Percentiles rank a stretch among this genome's conserved stretches.
Evolutionary conservation across 129 eudicot species (phyloP).

Genomic region (Flaveria brownii): DNA sequence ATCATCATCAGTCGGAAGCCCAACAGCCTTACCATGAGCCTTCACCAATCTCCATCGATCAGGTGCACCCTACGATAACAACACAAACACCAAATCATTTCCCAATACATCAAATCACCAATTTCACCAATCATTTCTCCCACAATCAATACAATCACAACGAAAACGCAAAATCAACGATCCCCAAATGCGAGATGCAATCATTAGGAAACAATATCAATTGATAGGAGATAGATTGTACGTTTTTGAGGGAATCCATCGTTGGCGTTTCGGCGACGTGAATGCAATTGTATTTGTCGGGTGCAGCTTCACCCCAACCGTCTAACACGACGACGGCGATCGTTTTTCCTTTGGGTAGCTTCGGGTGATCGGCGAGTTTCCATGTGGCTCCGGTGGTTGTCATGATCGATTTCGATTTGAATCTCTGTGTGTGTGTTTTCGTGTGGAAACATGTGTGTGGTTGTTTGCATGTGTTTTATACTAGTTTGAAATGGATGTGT

Average conservation of each 20-base stretch:
- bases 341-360: slow-evolving; percentile 76
- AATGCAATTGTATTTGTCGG: slow-evolving; percentile 74
- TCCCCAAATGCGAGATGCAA: neutral
- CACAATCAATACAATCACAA: neutral
- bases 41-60: slow-evolving; percentile 84
- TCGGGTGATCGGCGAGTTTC: slow-evolving; percentile 84
- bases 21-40: slow-evolving; percentile 94
- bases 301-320: slow-evolving; percentile 96
- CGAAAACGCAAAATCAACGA: neutral
- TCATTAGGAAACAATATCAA: neutral
- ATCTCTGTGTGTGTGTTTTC: neutral
- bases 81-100: no score
- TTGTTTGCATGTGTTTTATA: neutral
- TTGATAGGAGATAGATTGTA: slow-evolving; percentile 13
- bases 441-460: neutral
- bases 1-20: slow-evolving; percentile 91
- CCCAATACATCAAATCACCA: no score
- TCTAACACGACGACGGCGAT: slow-evolving; percentile 85
- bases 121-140: no score
- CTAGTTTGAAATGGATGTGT: neutral
- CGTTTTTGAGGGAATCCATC: slow-evolving; percentile 89
- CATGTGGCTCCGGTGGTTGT: slow-evolving; percentile 60
- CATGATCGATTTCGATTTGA: slow-evolving; percentile 39
- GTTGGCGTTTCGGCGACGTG: slow-evolving; percentile 84
- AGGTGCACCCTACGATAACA: slow-evolving; percentile 65